Base-by-base conservation (phyloP, 2,329 filamentous ascomycete genomes). In the Amesomyces nigricolor region DNA sequence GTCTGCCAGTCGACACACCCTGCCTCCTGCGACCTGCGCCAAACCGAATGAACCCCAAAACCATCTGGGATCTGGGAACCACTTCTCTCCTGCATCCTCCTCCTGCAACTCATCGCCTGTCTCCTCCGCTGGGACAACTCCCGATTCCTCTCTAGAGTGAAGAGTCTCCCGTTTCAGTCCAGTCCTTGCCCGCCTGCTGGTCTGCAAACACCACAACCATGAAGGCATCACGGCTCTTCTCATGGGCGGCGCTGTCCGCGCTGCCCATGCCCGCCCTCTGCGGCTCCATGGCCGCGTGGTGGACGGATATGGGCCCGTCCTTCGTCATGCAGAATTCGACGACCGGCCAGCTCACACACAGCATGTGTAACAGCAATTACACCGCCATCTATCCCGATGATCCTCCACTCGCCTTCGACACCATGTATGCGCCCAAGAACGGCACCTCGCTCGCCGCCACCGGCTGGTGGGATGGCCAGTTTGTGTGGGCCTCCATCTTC, bases 391-490 rank as follows among this genome's bases (percentile, higher is more conserved):
- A 53, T 26, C 50, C 55, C 5, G 11, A 39, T 6, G 51, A 57
- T 30, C 55, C 55, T 2, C 55, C 55, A 5, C 16, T 50, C 3
- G 16, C 47, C 16, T 50, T 57, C 14, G 44, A 46, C 30, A 53
- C 51, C 10, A 57, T 22, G 11, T 57, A 57, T 35, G 46, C 50
- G 26, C 66, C 70, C 6, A 68, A 67, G 53, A 68, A 64, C 26
- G 67, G 68, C n/a, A 68, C 70, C 7, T 60, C 67, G 11, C 47
- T 72, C 56, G 59, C 67, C 6, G 69, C 65, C 4, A 59, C 65
- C 4, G 70, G 70, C 10, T 72, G 69, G 69, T 35, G 32, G 32
- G 32, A 35, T 7, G 32, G 32, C 32, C 5, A 35, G 32, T 4
- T 13, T 2, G 32, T 35, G 32, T 35, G 11, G 9, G 32, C 32